A percentile compares a stretch with the other conserved stretches of the same genome.
These are phyloP conservation scores for Monosporascus sp. DNA, from an alignment of 2,329 filamentous ascomycete species.

Conservation along the genomic window DNA sequence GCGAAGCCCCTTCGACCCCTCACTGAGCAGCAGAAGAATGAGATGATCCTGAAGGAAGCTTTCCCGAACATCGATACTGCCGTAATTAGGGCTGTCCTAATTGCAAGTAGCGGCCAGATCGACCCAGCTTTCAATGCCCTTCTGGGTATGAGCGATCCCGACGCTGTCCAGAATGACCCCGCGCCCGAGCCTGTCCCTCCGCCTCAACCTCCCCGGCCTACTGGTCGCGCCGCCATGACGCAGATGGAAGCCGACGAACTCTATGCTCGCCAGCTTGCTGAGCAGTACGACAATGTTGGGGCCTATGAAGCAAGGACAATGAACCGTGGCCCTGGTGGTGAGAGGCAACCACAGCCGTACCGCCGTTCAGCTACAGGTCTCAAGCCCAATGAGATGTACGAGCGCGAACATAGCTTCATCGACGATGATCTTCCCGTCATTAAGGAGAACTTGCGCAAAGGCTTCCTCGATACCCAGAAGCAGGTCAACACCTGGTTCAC, in stretches of 20 bases:
- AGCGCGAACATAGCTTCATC: constrained; percentile 83
- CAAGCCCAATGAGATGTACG: constrained; percentile 53
- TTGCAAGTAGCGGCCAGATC: constrained; percentile 79
- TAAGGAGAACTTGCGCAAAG: constrained; percentile 86
- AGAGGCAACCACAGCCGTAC: constrained; percentile 29
- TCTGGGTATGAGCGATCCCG: constrained; percentile 82
- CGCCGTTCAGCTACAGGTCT: constrained; percentile 40
- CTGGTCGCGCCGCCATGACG: constrained; percentile 57
- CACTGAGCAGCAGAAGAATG: constrained; percentile 77
- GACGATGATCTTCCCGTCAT: constrained; percentile 95
- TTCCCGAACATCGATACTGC: constrained; percentile 78
- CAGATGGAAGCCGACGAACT: constrained; percentile 88
- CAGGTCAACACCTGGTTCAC: constrained; percentile 93
- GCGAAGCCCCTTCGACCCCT: constrained; percentile 82
- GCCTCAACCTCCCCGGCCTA: constrained; percentile 74
- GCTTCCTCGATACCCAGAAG: constrained; percentile 88
- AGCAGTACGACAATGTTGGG: constrained; percentile 72
- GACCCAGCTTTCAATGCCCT: constrained; percentile 96
- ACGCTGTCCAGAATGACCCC: constrained; percentile 53
- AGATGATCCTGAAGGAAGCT: constrained; percentile 85
- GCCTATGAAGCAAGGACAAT: constrained; percentile 54
- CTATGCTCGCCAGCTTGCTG: constrained; percentile 86
- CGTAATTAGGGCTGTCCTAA: constrained; percentile 83
- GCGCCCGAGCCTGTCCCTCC: constrained; percentile 58
- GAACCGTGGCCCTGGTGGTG: constrained; percentile 32